Base-by-base conservation (phyloP, 371 early-diverging fungal species). In the Choanephora cucurbitarum region DNA sequence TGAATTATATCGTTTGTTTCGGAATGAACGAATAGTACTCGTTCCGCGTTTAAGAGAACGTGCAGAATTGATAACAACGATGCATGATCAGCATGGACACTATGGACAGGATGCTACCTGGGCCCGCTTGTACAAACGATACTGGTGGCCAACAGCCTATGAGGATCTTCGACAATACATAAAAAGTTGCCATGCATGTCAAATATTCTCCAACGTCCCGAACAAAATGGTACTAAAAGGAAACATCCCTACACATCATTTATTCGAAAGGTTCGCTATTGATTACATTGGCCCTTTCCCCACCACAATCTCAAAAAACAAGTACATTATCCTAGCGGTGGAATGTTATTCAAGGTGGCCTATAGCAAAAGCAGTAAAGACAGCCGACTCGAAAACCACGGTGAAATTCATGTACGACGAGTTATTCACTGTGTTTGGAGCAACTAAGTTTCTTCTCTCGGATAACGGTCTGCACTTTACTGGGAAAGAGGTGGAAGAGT, bases 291-390 rank as follows among this genome's bases (percentile, higher is more conserved):
- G 77, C 10, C 66, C 52, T 0, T 54, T 75, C 14, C 67, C 23
- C 6, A 23, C n/a, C 8, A 44, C 13, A 6, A 22, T 21, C 19
- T 22, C 4, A 67, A 0, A 66, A 3, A 78, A 80, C 49, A 60
- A 37, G 3, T 77, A 64, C 63, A 74, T 84, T 6, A 24, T 81
- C 0, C 62, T 70, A 0, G 80, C 76, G 5, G 67, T 76, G 34
- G 84, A 84, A 39, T 54, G 70, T 44, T 51, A 60, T 0, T 75
- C 75, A 0, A 62, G 64, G 39, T 80, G 77, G 77, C 62, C 70
- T 0, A 47, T 75, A 10, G 76, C 79, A 0, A 52, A 18, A 21
- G 73, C 80, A 4, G 18, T 75, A 19, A 60, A 54, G 7, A 49
- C 46, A 9, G 62, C 69, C 1, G 55, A 62, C 0, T 64, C 59